Base-by-base conservation (phyloP, 768 basidiomycete genomes). In the Boletales sp. region DNA sequence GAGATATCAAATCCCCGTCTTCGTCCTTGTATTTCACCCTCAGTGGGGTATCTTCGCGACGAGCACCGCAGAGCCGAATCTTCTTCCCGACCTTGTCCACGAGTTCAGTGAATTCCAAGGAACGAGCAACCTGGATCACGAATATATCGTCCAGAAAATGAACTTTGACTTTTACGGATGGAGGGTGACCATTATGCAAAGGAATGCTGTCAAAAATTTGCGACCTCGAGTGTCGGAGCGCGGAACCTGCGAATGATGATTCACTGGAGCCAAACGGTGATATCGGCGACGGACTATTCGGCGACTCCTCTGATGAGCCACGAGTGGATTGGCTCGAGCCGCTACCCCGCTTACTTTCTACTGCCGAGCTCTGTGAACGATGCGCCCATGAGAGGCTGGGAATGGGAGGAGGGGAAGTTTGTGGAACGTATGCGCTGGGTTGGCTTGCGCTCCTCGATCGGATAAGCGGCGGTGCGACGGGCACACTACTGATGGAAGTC, bases 111-210 rank as follows among this genome's bases (percentile, higher is more conserved):
- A 86, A 94, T 65, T 88, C 83, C 31, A 90, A 90, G 53, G 75
- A 70, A 53, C 86, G 79, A 38, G 89, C 80, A 21, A 95, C 91
- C 69, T 92, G 88, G 50, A 97, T 90, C 54, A 95, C 87, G 64
- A 97, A 98, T 40, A 97, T 88, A 65, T 97, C 94, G 59, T 94
- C 90, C 61, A 91, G 84, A 73, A 88, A 97, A 67, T 90, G 89
- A 46, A 97, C 92, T 71, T 95, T 95, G 64, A 97, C 84, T 65
- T 94, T 91, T 38, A 97, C 85, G 11, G 85, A 79, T 5, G 74
- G 68, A 10, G 56, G 58, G 48, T 61, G 65, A 48, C 63, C 54
- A 21, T 65, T 67, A 19, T 60, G 66, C 42, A 63, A 51, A 32
- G 65, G 62, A 45, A 72, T 57, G 50, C 68, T 69, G 38, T 77